Conservation (phyloP, 1,139 yeast genomes). For the Fermentozyma sake region DNA sequence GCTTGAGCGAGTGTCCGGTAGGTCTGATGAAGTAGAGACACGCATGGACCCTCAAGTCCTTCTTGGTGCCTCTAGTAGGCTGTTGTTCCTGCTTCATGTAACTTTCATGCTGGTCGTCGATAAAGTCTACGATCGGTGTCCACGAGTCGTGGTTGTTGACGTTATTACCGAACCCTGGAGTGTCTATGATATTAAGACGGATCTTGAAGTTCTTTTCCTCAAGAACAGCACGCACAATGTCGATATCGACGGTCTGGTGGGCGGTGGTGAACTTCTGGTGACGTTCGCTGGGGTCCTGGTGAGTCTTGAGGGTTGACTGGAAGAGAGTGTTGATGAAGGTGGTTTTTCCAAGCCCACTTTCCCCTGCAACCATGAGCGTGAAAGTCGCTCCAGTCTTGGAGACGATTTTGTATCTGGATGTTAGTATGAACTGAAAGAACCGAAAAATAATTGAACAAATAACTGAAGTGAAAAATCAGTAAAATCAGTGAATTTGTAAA, state of each 20-base stretch:
- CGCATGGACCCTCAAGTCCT: constrained; percentile 92
- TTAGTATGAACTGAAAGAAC: no score
- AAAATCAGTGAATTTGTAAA: no score
- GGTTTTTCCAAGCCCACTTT: constrained; percentile 90
- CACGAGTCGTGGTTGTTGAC: constrained; percentile 90
- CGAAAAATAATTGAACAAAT: no score
- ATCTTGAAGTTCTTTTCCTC: constrained; percentile 90
- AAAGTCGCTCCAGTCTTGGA: constrained; percentile 86
- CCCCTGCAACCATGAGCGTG: constrained; percentile 95
- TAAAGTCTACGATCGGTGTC: constrained; percentile 89
- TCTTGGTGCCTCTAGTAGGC: constrained; percentile 65
- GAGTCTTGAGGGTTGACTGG: constrained; percentile 64
- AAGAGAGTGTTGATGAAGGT: constrained; percentile 92
- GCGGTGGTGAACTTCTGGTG: constrained; percentile 60
- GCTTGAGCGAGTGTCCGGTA: constrained; percentile 91
- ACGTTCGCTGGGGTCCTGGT: constrained; percentile 61
- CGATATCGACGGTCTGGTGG: constrained; percentile 87
- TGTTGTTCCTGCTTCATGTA: constrained; percentile 96
- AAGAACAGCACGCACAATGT: constrained; percentile 81
- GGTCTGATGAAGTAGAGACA: constrained; percentile 94
- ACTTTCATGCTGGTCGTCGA: constrained; percentile 95
- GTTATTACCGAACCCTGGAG: constrained; percentile 98
- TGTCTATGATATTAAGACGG: constrained; percentile 84
- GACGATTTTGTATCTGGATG: constrained; percentile 70
- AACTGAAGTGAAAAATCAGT: no score